Conservation (phyloP, 2,329 filamentous ascomycete species). For the Aspergillus piperis region DNA sequence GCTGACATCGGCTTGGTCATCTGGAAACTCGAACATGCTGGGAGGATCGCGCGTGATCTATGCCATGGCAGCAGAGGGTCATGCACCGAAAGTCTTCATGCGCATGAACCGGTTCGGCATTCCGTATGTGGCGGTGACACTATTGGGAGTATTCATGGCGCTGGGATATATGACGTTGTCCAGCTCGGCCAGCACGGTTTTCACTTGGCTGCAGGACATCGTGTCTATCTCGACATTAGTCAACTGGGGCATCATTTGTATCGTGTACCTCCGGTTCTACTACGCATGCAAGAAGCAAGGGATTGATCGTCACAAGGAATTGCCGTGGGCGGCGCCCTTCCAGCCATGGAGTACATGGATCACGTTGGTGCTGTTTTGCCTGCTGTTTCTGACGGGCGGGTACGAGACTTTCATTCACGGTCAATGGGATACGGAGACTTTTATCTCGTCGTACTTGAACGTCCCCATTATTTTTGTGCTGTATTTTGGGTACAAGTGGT, state of each 20-base stretch:
- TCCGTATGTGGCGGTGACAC: constrained; percentile 56
- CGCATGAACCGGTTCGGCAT: constrained; percentile 51
- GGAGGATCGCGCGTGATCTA: constrained; percentile 41
- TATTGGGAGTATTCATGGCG: constrained; percentile 57
- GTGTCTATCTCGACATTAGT: constrained; percentile 41
- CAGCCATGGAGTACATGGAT: constrained; percentile 64
- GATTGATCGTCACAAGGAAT: constrained; percentile 32
- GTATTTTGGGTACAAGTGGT: constrained; percentile 46
- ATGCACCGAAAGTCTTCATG: constrained; percentile 39
- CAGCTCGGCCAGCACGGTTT: constrained; percentile 55
- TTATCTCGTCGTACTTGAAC: constrained; percentile 60
- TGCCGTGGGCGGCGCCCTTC: constrained; percentile 53
- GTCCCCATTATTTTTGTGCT: constrained; percentile 58
- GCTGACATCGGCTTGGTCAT: constrained; percentile 44
- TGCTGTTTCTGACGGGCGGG: constrained; percentile 69
- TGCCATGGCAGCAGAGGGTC: constrained; percentile 39
- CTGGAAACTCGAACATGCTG: constrained; percentile 45
- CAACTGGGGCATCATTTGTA: constrained; percentile 61
- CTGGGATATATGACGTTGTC: constrained; percentile 66
- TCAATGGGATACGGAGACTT: constrained; percentile 58
- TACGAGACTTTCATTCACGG: constrained; percentile 51
- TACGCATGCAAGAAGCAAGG: constrained; percentile 44
- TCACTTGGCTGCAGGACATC: constrained; percentile 67
- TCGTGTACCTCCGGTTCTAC: constrained; percentile 56
- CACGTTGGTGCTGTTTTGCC: constrained; percentile 55